Evolutionary conservation across 2,329 filamentous ascomycete species (phyloP).

Genomic region (Alternaria sp.): DNA sequence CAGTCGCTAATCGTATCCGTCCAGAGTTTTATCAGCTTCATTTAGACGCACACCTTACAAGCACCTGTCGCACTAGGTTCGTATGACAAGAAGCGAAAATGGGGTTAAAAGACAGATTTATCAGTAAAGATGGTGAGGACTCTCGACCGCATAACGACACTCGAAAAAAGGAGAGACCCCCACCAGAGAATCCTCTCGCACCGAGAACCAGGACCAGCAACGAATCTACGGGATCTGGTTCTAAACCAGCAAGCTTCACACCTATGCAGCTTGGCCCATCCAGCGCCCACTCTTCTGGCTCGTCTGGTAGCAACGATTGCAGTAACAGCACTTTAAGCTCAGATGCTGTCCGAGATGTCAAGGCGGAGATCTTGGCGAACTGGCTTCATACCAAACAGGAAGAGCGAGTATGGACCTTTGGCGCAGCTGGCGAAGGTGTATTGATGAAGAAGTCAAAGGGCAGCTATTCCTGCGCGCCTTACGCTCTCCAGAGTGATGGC

Average conservation of each 20-base stretch:
- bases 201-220: neutral
- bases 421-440: slow-evolving; percentile 62
- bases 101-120: neutral
- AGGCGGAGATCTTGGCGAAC: slow-evolving; percentile 69
- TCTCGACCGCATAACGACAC: slow-evolving; percentile 1
- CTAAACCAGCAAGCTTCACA: slow-evolving; percentile 13
- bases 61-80: neutral
- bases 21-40: neutral
- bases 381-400: slow-evolving; percentile 70
- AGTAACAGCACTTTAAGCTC: slow-evolving; percentile 22
- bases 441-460: slow-evolving; percentile 62
- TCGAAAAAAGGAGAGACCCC: neutral
- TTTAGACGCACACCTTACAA: neutral
- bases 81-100: neutral
- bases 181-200: slow-evolving; percentile 6
- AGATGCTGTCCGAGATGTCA: slow-evolving; percentile 62
- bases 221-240: neutral
- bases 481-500: slow-evolving; percentile 56
- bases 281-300: neutral
- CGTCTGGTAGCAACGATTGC: neutral
- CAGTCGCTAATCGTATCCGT: neutral
- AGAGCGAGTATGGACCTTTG: slow-evolving; percentile 62
- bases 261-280: slow-evolving; percentile 13
- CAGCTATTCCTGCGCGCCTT: slow-evolving; percentile 62
- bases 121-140: neutral